Conservation (phyloP, 768 basidiomycete genomes). For the Phallus indusiatus region DNA sequence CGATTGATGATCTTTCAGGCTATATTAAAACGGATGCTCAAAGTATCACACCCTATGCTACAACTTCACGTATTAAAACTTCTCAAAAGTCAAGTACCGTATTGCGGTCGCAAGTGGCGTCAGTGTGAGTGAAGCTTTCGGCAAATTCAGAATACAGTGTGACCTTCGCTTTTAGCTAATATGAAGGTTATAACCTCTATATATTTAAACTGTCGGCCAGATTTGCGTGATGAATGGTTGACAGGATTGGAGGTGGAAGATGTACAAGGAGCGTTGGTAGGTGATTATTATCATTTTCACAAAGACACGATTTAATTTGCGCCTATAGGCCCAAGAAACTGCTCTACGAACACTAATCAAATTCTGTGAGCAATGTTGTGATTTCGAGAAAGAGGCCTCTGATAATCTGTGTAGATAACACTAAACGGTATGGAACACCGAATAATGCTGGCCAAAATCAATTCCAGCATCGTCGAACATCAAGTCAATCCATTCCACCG, state of each 20-base stretch:
- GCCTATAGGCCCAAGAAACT: constrained; percentile 78
- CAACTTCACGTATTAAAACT: constrained; percentile 93
- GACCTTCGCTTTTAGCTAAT: constrained; percentile 51
- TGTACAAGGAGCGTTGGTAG: constrained; percentile 81
- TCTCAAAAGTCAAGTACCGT: constrained; percentile 98
- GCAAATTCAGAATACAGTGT: neutral
- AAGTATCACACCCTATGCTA: constrained; percentile 88
- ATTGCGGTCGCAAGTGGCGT: constrained; percentile 95
- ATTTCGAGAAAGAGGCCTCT: constrained; percentile 6
- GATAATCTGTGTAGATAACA: constrained; percentile 57
- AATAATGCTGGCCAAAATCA: neutral
- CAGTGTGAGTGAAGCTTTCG: constrained; percentile 53
- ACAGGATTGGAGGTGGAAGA: constrained; percentile 89
- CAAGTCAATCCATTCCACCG: constrained; percentile 68
- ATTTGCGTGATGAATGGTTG: constrained; percentile 96
- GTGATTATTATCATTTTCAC: constrained; percentile 12
- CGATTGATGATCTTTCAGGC: constrained; percentile 42
- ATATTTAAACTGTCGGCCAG: constrained; percentile 94
- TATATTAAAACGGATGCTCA: constrained; percentile 87
- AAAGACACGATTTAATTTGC: neutral
- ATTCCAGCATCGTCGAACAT: constrained; percentile 58
- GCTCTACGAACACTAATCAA: constrained; percentile 89
- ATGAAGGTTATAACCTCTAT: constrained; percentile 99
- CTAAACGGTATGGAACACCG: constrained; percentile 67
- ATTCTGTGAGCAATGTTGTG: constrained; percentile 59